Base-by-base conservation (phyloP, 139 green algal genomes). In the Chlorella sp. region DNA sequence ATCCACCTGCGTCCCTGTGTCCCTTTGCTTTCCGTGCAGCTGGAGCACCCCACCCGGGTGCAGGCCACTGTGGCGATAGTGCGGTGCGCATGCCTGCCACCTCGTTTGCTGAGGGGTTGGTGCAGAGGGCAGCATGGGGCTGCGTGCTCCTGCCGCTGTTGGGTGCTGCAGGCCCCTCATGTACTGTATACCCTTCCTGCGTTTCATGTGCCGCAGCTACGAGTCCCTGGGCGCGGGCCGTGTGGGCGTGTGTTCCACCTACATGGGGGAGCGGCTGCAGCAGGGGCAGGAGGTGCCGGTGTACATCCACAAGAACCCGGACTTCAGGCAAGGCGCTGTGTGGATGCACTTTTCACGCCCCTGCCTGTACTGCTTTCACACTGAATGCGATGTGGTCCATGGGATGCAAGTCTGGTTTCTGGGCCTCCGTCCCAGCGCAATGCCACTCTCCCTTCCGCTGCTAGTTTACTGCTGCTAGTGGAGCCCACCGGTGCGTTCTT, bases 231-330 rank as follows among this genome's bases (percentile, higher is more conserved):
- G 85, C 34, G 69, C 69, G 32, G 71, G 78, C 3, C 90, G 95
- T 38, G 85, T 93, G 41, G 95, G 95, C 30, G 95, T 98, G 28
- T 90, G 89, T 74, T 97, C 93, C 78, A 98, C 93, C 0, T 93
- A 88, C 64, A 71, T 96, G 23, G 91, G 83, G 1, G 89, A 95
- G 72, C 85, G 93, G 39, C 65, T 92, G 44, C 44, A 90, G 82
- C 85, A 93, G 70, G 62, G 87, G 17, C 70, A 87, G 67, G 41
- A 81, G n/a, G 39, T 97, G 74, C 89, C 90, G 0, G 89, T 97
- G 3, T 98, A 96, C 88, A 89, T 97, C 20, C 87, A 88, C 78
- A 91, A 89, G 63, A 98, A 98, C 88, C 95, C 95, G 3, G 94
- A 98, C 87, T 98, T 98, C 91, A 85, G 82, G 81, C 81, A 56